Evolutionary conservation across 352 stramenopile species (phyloP).

Genomic region (Pythium rhizo-oryzae): DNA sequence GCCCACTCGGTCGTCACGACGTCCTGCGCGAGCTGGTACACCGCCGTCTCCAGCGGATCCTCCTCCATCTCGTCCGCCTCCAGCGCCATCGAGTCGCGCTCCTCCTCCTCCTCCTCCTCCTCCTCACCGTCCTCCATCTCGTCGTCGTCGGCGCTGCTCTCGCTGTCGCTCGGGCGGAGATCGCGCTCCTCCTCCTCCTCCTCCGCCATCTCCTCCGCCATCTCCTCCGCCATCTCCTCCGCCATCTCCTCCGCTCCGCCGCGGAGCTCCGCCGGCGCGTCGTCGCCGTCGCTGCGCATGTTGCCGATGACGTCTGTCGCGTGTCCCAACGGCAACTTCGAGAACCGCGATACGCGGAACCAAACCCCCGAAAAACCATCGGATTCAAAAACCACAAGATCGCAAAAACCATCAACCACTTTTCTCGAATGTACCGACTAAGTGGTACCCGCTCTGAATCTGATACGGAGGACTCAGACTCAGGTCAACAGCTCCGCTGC

Average conservation of each 20-base stretch:
- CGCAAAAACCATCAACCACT: conserved; percentile 9
- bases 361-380: too few species aligned
- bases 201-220: conserved; percentile 2
- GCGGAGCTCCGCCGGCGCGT: background rate
- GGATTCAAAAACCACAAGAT: conserved; percentile 11
- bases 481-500: conserved; percentile 1
- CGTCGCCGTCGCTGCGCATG: background rate
- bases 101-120: conserved; percentile 12
- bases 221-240: background rate
- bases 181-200: background rate
- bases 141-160: background rate
- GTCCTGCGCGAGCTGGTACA: conserved; percentile 71
- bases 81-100: conserved; percentile 35
- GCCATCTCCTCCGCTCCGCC: background rate
- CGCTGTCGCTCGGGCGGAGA: background rate
- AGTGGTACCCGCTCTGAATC: background rate
- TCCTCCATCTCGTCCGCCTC: conserved; percentile 44
- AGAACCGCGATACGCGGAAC: too few species aligned
- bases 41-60: conserved; percentile 57
- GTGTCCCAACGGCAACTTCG: conserved; percentile 20
- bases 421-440: background rate
- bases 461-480: background rate
- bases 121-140: conserved; percentile 3
- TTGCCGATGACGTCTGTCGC: background rate
- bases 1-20: conserved; percentile 53